These are phyloP conservation scores for Trichoderma simmonsii DNA, from an alignment of 2,329 filamentous ascomycete genomes.

Conservation along the genomic window DNA sequence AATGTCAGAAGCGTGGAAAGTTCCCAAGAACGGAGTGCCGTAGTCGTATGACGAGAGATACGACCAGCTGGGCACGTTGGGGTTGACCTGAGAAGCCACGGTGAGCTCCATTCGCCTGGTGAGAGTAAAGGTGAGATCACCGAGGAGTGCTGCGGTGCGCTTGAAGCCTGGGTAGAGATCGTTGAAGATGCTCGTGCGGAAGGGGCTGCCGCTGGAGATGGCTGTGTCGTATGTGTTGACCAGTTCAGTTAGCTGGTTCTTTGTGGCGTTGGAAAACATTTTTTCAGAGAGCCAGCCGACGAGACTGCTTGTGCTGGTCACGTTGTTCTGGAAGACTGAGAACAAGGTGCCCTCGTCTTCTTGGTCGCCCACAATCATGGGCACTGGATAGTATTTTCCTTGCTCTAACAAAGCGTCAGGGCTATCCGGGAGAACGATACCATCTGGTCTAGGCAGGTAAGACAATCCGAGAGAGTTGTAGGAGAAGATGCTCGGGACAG, in stretches of 20 bases:
- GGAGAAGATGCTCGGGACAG: conserved; percentile 64
- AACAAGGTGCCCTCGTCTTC: conserved; percentile 81
- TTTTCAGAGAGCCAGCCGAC: conserved; percentile 57
- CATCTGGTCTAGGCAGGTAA: conserved; percentile 73
- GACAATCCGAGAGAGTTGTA: conserved; percentile 68
- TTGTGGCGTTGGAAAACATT: conserved; percentile 59
- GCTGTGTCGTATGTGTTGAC: conserved; percentile 61
- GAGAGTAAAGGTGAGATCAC: conserved; percentile 73
- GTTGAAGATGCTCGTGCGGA: conserved; percentile 66
- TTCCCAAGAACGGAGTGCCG: conserved; percentile 69
- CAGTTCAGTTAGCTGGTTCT: conserved; percentile 49
- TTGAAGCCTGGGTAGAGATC: conserved; percentile 75
- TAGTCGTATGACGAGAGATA: conserved; percentile 72
- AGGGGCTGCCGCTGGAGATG: conserved; percentile 62
- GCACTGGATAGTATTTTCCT: conserved; percentile 50
- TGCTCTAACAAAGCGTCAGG: conserved; percentile 55
- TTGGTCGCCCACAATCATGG: conserved; percentile 64
- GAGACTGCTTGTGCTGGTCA: conserved; percentile 59
- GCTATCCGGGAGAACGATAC: conserved; percentile 56
- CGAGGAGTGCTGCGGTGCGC: conserved; percentile 69
- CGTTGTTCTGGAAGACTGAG: conserved; percentile 64
- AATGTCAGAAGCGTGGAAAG: conserved; percentile 70
- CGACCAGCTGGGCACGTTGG: conserved; percentile 66
- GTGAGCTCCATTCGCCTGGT: conserved; percentile 63
- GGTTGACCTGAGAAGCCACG: conserved; percentile 43